Percentiles rank a stretch among this genome's conserved stretches.
phyloP scores from a whole-genome alignment of 208 protist species.

The Leishmania major region DNA sequence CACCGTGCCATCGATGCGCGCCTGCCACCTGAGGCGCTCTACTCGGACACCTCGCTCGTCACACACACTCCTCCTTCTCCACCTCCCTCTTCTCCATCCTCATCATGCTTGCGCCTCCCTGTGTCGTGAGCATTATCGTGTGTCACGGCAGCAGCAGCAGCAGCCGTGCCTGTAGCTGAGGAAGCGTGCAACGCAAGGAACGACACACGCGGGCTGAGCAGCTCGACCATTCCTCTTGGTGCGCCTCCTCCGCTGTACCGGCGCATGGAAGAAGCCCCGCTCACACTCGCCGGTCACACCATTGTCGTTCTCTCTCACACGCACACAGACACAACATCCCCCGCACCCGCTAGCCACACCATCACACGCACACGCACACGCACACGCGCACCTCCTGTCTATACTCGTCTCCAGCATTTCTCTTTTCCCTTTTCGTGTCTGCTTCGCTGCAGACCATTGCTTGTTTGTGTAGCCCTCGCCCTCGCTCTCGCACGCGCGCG shows the following conservation, averaged over 20 bases:
- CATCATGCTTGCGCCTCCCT: neutral
- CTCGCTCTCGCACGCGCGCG: no score
- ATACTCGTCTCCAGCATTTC: neutral
- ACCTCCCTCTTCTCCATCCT: neutral
- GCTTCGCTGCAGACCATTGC: no score
- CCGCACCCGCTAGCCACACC: neutral
- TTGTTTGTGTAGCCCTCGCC: no score
- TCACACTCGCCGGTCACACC: neutral
- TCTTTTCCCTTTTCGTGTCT: neutral
- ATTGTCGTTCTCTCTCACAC: neutral
- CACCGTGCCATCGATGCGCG: neutral
- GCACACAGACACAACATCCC: neutral
- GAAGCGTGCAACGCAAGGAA: neutral
- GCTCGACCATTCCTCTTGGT: neutral
- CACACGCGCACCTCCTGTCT: no score
- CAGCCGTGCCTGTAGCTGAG: neutral
- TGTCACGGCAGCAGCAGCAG: neutral
- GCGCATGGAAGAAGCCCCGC: neutral
- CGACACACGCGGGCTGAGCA: neutral
- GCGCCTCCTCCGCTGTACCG: neutral
- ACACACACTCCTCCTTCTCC: neutral
- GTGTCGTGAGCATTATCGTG: no score
- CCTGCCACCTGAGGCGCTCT: neutral
- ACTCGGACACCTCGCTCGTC: neutral
- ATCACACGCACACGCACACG: neutral